Percentiles rank a stretch among this genome's conserved stretches.
Conservation (phyloP, 768 basidiomycete genomes). For the Kwoniella dejecticola region DNA sequence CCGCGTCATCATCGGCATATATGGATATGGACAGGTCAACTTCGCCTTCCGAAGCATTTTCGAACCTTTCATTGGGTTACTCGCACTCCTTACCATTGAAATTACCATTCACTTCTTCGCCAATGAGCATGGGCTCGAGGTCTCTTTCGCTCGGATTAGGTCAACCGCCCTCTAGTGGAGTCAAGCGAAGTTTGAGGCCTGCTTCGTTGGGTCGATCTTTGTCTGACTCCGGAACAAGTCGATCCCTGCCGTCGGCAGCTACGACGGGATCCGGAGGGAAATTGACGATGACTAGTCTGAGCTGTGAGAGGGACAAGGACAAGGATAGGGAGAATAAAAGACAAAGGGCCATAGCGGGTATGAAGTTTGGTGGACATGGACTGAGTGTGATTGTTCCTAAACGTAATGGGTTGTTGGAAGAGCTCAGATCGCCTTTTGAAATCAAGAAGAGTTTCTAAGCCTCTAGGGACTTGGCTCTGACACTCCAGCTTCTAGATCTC, state of each 20-base stretch:
- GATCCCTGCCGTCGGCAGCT: neutral
- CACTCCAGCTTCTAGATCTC: too few species aligned
- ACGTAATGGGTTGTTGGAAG: conserved; percentile 10
- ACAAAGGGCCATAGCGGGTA: conserved; percentile 9
- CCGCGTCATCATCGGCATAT: neutral
- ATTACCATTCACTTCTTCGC: conserved; percentile 8
- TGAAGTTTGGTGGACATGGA: conserved; percentile 15
- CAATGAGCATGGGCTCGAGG: neutral
- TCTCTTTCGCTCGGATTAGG: neutral
- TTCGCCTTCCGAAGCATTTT: conserved; percentile 27
- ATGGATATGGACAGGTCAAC: neutral
- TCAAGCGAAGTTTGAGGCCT: conserved; percentile 20
- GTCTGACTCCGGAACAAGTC: conserved; percentile 12
- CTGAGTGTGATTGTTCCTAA: conserved; percentile 23
- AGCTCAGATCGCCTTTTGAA: conserved; percentile 26
- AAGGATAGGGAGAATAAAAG: conserved; percentile 26
- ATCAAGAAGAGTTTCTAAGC: conserved; percentile 18
- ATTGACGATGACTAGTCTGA: conserved; percentile 18
- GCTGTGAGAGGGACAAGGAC: conserved; percentile 16
- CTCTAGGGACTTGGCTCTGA: too few species aligned
- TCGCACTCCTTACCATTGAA: conserved; percentile 11
- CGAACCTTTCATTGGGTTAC: conserved; percentile 11
- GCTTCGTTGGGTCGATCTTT: conserved; percentile 14
- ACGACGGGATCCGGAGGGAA: neutral
- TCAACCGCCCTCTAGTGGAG: neutral